Conservation (phyloP, 768 basidiomycete genomes). For the Chiua virens region DNA sequence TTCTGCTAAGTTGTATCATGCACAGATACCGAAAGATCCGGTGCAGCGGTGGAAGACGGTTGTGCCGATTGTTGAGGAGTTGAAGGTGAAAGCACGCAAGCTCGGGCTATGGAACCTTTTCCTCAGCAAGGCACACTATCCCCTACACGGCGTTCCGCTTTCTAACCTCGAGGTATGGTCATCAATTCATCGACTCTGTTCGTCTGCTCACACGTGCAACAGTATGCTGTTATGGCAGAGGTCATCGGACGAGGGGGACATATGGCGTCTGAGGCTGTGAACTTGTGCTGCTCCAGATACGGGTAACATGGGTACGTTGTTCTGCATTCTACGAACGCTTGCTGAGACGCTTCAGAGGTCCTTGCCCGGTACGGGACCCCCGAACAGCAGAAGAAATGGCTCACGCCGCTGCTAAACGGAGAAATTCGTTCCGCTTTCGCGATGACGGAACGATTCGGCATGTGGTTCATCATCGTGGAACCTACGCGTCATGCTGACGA, state of each 20-base stretch:
- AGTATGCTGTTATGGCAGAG: conserved; percentile 99
- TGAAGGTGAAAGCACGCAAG: conserved; percentile 85
- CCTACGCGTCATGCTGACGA: conserved; percentile 2
- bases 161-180: conserved; percentile 83
- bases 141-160: conserved; percentile 83
- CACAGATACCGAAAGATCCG: conserved; percentile 77
- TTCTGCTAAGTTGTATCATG: conserved; percentile 70
- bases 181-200: not conserved
- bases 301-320: conserved; percentile 84
- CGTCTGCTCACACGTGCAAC: not conserved
- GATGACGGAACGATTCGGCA: conserved; percentile 95
- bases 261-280: conserved; percentile 82
- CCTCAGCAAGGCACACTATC: conserved; percentile 92
- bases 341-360: conserved; percentile 65
- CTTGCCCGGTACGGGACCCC: conserved; percentile 91
- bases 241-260: conserved; percentile 82
- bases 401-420: conserved; percentile 83
- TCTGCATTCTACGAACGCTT: not conserved
- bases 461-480: conserved; percentile 5
- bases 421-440: conserved; percentile 93
- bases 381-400: conserved; percentile 90
- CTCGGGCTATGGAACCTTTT: conserved; percentile 97
- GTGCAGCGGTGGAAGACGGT: conserved; percentile 80
- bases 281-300: conserved; percentile 98
- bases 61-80: conserved; percentile 75